These are phyloP conservation scores for Marchantia polymorpha DNA, from an alignment of 225 moss, liverwort and hornwort genomes.

Conservation along the genomic window DNA sequence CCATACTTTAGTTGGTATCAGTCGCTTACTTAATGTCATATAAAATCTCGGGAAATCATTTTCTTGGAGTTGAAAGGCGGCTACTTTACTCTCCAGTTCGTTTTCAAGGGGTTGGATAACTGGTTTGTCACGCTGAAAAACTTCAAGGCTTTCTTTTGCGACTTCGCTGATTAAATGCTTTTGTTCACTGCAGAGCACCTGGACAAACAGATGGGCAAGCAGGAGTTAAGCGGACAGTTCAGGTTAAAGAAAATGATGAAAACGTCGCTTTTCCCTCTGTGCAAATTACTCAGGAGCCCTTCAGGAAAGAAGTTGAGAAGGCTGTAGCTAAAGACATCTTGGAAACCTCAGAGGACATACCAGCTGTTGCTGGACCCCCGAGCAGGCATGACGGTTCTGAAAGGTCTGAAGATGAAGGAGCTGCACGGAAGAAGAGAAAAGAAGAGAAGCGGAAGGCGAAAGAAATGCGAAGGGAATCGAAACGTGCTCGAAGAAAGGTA, in stretches of 20 bases:
- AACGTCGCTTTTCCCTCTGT: not conserved
- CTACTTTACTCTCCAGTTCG: too few relatives aligned
- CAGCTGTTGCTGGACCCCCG: not conserved
- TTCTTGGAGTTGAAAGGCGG: too few relatives aligned
- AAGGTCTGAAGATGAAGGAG: slow-evolving; percentile 28
- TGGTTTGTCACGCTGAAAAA: too few relatives aligned
- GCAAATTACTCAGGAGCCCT: not conserved
- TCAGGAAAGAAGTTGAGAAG: not conserved
- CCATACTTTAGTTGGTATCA: not conserved
- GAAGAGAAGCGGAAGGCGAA: slow-evolving; percentile 30
- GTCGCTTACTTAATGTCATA: too few relatives aligned
- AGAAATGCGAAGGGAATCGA: slow-evolving; percentile 23
- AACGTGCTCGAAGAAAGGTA: slow-evolving; percentile 20
- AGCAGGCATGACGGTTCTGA: slow-evolving; percentile 2
- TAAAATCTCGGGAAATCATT: too few relatives aligned
- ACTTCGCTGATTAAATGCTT: not conserved
- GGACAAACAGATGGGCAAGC: slow-evolving; percentile 26
- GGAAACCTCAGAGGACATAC: not conserved
- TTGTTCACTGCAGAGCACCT: slow-evolving; percentile 18
- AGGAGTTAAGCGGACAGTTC: not conserved
- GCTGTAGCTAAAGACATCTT: not conserved
- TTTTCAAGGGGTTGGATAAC: too few relatives aligned
- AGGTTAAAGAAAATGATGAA: not conserved
- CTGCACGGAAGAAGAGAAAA: slow-evolving; percentile 13
- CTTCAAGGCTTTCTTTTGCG: too few relatives aligned